A percentile compares a stretch with the other conserved stretches of the same genome.
Evolutionary conservation across 345 rosid genomes (phyloP).

Genomic region (Xanthoceras sorbifolium): DNA sequence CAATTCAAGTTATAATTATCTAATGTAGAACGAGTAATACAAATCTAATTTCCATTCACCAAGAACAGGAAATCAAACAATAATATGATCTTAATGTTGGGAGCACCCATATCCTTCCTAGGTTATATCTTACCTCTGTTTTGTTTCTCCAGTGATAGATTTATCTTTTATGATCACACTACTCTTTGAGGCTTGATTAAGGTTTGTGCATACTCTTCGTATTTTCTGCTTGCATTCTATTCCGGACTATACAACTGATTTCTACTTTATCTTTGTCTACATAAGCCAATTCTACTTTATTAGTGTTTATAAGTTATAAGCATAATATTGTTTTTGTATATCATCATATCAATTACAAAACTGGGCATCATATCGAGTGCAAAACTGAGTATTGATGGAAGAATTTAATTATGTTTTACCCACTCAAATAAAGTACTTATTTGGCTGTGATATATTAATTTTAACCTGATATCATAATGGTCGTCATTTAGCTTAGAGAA

Average conservation of each 20-base stretch:
- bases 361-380: no score
- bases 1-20: neutral
- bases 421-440: neutral
- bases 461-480: constrained; percentile 16
- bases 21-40: neutral
- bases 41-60: neutral
- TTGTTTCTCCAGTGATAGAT: neutral
- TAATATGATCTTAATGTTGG: neutral
- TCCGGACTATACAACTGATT: no score
- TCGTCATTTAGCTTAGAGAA: constrained; percentile 55
- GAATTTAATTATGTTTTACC: no score
- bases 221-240: neutral
- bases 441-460: constrained; percentile 10
- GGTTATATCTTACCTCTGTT: neutral
- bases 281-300: no score
- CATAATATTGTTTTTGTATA: neutral
- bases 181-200: neutral
- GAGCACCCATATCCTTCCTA: neutral
- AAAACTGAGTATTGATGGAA: neutral
- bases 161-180: neutral
- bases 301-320: neutral
- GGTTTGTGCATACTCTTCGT: neutral
- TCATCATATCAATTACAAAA: neutral
- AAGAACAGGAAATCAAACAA: neutral
- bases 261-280: no score